Conservation (phyloP, 495 filamentous ascomycete species). For the Penicillium desertorum region DNA sequence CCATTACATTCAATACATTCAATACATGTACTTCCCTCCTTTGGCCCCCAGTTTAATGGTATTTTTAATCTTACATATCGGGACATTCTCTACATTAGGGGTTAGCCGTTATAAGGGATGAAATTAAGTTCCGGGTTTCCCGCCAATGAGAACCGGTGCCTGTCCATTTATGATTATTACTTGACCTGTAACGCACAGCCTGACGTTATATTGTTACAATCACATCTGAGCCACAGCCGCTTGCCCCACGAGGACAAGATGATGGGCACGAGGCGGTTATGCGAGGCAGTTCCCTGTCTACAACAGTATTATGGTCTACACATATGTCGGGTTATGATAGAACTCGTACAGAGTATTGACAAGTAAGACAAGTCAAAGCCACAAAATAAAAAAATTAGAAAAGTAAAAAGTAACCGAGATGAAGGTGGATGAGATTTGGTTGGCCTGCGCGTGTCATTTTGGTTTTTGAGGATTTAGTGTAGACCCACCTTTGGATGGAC, state of each 20-base stretch:
- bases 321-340: neutral
- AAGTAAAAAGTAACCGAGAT: constrained; percentile 4
- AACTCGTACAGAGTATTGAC: neutral
- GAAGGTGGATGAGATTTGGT: constrained; percentile 1
- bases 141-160: neutral
- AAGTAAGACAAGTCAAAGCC: neutral
- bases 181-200: neutral
- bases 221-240: constrained; percentile 3
- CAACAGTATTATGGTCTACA: neutral
- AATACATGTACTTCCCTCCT: neutral
- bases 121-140: neutral
- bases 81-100: constrained; percentile 7
- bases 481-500: neutral
- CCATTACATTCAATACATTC: neutral
- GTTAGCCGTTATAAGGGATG: neutral
- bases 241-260: constrained; percentile 5
- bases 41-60: neutral
- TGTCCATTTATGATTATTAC: neutral
- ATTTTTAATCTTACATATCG: constrained; percentile 4
- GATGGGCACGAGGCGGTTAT: neutral
- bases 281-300: neutral
- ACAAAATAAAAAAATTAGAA: neutral
- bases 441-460: neutral
- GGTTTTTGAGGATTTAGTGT: neutral
- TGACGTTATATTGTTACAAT: constrained; percentile 1